Percentiles rank a stretch among this genome's conserved stretches.
Evolutionary conservation across 2,329 filamentous ascomycete genomes (phyloP).

Genomic region (Geosmithia morbida): DNA sequence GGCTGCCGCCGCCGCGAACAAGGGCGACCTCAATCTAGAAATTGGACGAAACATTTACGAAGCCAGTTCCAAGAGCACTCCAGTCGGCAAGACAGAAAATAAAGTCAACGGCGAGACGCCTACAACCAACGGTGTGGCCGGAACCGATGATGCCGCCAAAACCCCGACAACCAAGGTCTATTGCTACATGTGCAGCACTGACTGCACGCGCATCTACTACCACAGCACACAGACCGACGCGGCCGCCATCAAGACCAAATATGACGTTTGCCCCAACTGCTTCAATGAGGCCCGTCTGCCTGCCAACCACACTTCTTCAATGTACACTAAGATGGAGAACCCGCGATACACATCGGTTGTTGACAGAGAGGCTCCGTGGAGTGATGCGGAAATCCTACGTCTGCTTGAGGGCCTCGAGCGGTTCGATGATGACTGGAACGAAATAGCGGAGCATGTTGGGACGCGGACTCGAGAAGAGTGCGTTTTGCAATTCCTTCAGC

Average conservation of each 20-base stretch:
- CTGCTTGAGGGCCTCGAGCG: constrained; percentile 83
- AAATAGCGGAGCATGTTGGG: constrained; percentile 82
- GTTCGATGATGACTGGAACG: constrained; percentile 92
- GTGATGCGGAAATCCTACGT: constrained; percentile 75
- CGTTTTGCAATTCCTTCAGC: constrained; percentile 86
- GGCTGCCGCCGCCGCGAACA: constrained; percentile 48
- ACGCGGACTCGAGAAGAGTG: constrained; percentile 91
- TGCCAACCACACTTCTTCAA: constrained; percentile 58
- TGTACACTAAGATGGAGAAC: constrained; percentile 85
- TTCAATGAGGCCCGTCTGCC: constrained; percentile 77
- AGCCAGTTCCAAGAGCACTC: constrained; percentile 61
- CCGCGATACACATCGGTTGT: constrained; percentile 64
- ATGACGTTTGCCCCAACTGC: constrained; percentile 85
- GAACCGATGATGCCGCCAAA: constrained; percentile 48
- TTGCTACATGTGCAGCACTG: constrained; percentile 84
- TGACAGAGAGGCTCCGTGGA: constrained; percentile 81
- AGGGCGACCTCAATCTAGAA: constrained; percentile 79
- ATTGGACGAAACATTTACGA: constrained; percentile 94
- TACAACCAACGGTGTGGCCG: constrained; percentile 47
- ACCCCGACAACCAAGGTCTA: constrained; percentile 55
- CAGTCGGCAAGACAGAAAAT: constrained; percentile 55
- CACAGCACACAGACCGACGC: constrained; percentile 41
- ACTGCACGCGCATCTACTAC: constrained; percentile 58
- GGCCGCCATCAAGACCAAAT: constrained; percentile 51
- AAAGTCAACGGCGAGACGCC: constrained; percentile 65